Percentiles rank a stretch among this genome's conserved stretches.
Conservation (phyloP, 1,284 basidiomycete species). For the Mycena citricolor region DNA sequence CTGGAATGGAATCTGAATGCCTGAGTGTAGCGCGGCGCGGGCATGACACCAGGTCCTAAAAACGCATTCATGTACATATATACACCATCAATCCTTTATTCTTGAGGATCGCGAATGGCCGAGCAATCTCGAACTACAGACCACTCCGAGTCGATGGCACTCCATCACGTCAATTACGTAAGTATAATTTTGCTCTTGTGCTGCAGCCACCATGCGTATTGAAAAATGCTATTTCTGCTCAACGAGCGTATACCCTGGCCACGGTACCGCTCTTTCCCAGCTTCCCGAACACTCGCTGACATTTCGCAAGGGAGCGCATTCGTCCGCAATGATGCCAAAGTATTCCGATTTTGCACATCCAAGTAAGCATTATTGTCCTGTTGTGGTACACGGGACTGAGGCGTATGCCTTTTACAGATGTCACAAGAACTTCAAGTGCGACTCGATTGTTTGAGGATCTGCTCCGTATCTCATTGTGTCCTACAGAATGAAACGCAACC, state of each 20-base stretch:
- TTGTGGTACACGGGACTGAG: conserved; percentile 3
- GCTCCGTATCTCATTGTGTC: conserved; percentile 9
- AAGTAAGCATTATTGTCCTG: conserved; percentile 60
- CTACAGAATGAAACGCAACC: conserved; percentile 97
- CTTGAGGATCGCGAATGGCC: no score
- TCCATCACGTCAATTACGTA: no score
- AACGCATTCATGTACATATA: no score
- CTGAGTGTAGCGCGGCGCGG: conserved; percentile 70
- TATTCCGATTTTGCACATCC: conserved; percentile 95
- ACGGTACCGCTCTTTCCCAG: conserved; percentile 45
- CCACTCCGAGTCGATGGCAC: no score
- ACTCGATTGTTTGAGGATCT: conserved; percentile 1
- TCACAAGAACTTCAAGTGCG: conserved; percentile 97
- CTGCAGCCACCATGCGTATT: conserved; percentile 68
- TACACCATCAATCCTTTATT: no score
- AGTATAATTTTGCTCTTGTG: neutral
- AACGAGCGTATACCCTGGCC: conserved; percentile 85
- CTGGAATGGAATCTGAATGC: conserved; percentile 74
- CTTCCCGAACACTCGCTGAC: neutral
- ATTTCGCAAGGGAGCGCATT: conserved; percentile 74
- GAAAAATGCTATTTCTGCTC: conserved; percentile 88
- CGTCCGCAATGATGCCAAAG: conserved; percentile 95
- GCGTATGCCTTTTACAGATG: conserved; percentile 61
- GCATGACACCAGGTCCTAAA: conserved; percentile 34
- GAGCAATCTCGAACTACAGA: no score